These are phyloP conservation scores for Elsinoe arachidis DNA, from an alignment of 2,329 filamentous ascomycete genomes.

Conservation along the genomic window DNA sequence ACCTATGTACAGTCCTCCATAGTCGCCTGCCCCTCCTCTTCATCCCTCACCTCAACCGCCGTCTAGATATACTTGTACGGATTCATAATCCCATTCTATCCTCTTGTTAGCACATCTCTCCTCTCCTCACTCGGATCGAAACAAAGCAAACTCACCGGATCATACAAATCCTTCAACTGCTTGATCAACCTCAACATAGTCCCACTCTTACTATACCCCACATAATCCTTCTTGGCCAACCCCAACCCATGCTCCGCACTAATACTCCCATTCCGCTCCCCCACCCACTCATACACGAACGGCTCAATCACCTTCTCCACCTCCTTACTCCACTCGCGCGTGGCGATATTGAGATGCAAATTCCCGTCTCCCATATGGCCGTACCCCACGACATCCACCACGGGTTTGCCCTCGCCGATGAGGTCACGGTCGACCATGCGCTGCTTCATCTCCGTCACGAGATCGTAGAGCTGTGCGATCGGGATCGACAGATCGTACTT, in stretches of 20 bases:
- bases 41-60: too few species aligned
- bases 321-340: constrained; percentile 71
- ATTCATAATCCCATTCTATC: constrained; percentile 94
- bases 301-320: constrained; percentile 87
- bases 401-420: constrained; percentile 63
- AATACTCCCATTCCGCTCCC: constrained; percentile 80
- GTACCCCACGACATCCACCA: constrained; percentile 86
- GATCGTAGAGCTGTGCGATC: constrained; percentile 71
- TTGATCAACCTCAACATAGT: constrained; percentile 88
- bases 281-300: constrained; percentile 96
- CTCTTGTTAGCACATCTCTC: constrained; percentile 17
- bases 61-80: constrained; percentile 84
- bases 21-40: background rate
- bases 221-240: constrained; percentile 89
- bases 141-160: constrained; percentile 61
- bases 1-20: constrained; percentile 6
- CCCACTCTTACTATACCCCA: constrained; percentile 83
- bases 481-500: constrained; percentile 98
- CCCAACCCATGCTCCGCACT: constrained; percentile 94
- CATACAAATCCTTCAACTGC: constrained; percentile 87
- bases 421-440: constrained; percentile 66
- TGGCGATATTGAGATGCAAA: constrained; percentile 83
- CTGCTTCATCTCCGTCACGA: constrained; percentile 77
- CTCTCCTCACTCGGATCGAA: background rate
- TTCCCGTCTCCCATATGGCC: constrained; percentile 98